Percentiles rank a stretch among this genome's conserved stretches.
These are phyloP conservation scores for Kalmusia sp. DNA, from an alignment of 2,329 filamentous ascomycete genomes.

Conservation along the genomic window DNA sequence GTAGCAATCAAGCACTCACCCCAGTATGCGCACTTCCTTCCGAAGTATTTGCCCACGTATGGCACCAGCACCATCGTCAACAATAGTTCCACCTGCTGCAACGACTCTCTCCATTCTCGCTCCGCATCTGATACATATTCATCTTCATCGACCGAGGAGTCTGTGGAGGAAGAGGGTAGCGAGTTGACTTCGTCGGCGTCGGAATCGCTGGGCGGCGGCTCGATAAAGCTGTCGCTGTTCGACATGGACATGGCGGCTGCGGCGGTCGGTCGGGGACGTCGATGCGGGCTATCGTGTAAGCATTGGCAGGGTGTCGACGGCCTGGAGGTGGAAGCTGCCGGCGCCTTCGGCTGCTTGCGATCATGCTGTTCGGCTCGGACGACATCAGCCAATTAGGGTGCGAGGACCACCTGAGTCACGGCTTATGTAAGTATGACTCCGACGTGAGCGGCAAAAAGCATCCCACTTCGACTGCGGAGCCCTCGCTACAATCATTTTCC, in stretches of 20 bases:
- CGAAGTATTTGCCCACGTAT: conserved; percentile 93
- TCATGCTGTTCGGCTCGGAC: conserved; percentile 17
- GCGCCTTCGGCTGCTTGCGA: conserved; percentile 21
- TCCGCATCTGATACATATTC: conserved; percentile 81
- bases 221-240: conserved; percentile 47
- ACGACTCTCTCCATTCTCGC: conserved; percentile 89
- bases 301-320: conserved; percentile 21
- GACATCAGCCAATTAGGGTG: conserved; percentile 31
- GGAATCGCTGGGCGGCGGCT: conserved; percentile 36
- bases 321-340: conserved; percentile 13
- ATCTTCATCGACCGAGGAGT: conserved; percentile 62
- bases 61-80: conserved; percentile 94
- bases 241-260: conserved; percentile 43
- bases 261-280: conserved; percentile 1
- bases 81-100: conserved; percentile 92
- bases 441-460: conserved; percentile 17
- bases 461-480: not conserved
- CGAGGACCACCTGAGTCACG: conserved; percentile 25
- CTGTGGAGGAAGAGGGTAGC: conserved; percentile 59
- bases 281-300: conserved; percentile 24
- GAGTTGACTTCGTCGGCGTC: conserved; percentile 57
- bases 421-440: conserved; percentile 19
- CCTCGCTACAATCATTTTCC: conserved; percentile 1
- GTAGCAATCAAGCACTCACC: conserved; percentile 69
- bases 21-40: conserved; percentile 94